Base-by-base conservation (phyloP, 139 green algal genomes). In the Coelastrella sp. region DNA sequence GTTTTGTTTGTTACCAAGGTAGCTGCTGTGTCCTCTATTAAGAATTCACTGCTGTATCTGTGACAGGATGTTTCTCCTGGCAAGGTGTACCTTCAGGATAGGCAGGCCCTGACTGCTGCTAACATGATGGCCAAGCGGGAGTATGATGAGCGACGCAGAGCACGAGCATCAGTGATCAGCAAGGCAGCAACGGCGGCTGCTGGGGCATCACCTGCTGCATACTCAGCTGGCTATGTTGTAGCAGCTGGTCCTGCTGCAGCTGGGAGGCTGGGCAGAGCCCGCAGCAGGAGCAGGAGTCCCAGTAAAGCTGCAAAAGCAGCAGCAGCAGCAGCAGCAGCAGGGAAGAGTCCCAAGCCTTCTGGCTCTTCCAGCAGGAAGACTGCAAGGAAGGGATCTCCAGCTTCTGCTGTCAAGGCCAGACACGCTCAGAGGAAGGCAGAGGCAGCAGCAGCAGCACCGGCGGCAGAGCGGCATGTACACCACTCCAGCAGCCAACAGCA, bases 51-150 rank as follows among this genome's bases (percentile, higher is more conserved):
- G 27, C 10, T 58, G 19, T 4, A 35, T 3, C 15, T 78, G 70
- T 58, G 66, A 57, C 84, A 88, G 84, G 84, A 80, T 70, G 84
- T 81, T 0, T 88, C 84, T 0, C 84, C 84, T 70, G 84, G 84
- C 49, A 80, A 80, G 56, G 84, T 66, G 0, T 88, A 81, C 68
- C 20, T 88, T 17, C 49, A 88, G 27, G 84, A 88, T 35, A 73
- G n/a, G 8, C 84, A 88, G 66, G 84, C 84, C n/a, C 14, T 88
- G 35, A 56, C 68, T 25, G 68, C 68, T 6, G 68, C 66, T 17
- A 88, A 88, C 68, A 59, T 75, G 22, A 66, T 88, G 84, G 84
- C 84, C 49, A 80, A 57, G 49, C 19, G 24, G 0, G 20, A 80
- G 27, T 88, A 81, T 59, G 84, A 88, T 19, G 35, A 80, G 6